Evolutionary conservation across 2,329 filamentous ascomycete genomes (phyloP), one percentile per base, ranked within the genome.

Genomic region (Apiospora rasikravindrae): DNA sequence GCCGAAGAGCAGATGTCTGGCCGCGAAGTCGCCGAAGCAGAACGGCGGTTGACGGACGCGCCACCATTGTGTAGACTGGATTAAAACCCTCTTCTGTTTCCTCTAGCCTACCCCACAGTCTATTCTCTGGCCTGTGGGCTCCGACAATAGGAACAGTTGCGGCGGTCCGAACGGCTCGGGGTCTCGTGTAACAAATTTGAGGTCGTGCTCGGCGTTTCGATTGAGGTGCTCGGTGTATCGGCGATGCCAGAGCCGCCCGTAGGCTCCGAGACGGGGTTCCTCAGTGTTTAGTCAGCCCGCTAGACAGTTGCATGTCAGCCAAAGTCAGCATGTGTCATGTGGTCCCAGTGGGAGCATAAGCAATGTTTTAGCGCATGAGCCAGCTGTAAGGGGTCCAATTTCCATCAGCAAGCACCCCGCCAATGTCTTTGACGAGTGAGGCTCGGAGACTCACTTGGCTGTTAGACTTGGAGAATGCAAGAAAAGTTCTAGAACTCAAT

Each of bases 1-100:
- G 68, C 47, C 68, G 47, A 24, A 53, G 10, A 26, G 68, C 68
- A 40, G 69, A 44, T 33, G 45, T 26, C 26, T 49, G 37, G 57
- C 51, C 40, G 4, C 72, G 70, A 53, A 73, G 68, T 67, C 70
- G 72, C 51, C 70, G 72, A 11, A 73, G 70, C 57, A 73, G 68
- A 40, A 40, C 26, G 37, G 68, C 68, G 33, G 68, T 44, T 42
- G 68, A 53, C 33, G 68, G 68, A 19, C 68, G 68, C 45, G 47
- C 26, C 68, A 40, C 47, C 68, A 69, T 69, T n/a, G 47, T 51
- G 68, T 33, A 33, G 26, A 13, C n/a, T 19, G 3, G 8, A 24
- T 26, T 14, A 2, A 40, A 64, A 64, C 13, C 8, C 33, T n/a
- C 57, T 64, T n/a, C 19, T 29, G 19, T 19, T 33, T 26, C 26